Conservation (phyloP, 2,329 filamentous ascomycete genomes). For the Didymella exigua region DNA sequence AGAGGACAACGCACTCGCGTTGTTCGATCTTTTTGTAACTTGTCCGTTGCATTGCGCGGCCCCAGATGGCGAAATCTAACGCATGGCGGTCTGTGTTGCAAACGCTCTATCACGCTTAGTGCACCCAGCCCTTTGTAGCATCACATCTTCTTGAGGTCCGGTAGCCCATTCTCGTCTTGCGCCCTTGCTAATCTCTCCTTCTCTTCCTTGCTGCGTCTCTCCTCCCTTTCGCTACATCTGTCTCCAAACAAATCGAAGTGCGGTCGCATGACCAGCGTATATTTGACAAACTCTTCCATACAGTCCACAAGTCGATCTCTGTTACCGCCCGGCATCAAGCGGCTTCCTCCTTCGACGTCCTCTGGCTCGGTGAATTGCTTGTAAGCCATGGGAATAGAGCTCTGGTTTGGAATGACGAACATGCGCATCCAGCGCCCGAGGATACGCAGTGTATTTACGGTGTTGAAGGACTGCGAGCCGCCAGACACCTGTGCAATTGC, state of each 20-base stretch:
- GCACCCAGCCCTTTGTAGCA: neutral
- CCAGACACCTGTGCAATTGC: conserved; percentile 67
- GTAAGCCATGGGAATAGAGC: conserved; percentile 67
- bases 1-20: no score
- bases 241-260: conserved; percentile 67
- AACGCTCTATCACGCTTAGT: neutral
- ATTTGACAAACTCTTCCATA: conserved; percentile 74
- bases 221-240: conserved; percentile 65
- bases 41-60: neutral
- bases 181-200: conserved; percentile 11
- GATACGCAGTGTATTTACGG: conserved; percentile 68
- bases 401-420: conserved; percentile 71
- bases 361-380: conserved; percentile 64
- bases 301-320: conserved; percentile 67
- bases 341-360: conserved; percentile 51
- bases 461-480: conserved; percentile 71
- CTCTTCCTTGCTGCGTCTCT: conserved; percentile 40
- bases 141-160: conserved; percentile 4
- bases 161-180: neutral
- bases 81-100: neutral
- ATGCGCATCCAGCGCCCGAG: conserved; percentile 73
- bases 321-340: conserved; percentile 62
- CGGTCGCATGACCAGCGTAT: conserved; percentile 67
- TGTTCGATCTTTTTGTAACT: neutral
- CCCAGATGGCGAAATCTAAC: neutral